Evolutionary conservation across 495 filamentous ascomycete species (phyloP), one percentile per base, ranked within the genome.

Genomic region (Penicillium psychrofluorescens): DNA sequence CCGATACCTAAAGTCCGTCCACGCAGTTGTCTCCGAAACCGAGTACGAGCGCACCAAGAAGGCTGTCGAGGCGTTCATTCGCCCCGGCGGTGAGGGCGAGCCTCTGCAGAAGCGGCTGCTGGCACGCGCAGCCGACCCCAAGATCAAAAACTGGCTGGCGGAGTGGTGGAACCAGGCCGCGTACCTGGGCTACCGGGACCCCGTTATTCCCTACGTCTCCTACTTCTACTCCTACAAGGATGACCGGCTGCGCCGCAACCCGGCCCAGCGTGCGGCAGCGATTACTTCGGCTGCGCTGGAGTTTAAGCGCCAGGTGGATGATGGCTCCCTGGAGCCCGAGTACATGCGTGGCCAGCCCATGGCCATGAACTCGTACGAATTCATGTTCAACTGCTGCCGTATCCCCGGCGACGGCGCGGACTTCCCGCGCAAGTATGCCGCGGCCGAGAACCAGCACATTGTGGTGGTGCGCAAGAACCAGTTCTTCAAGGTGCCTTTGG

Each of bases 191-290:
- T 95, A 95, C 74, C 86, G 91, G 46, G 94, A 96, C 65, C 94
- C 94, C 31, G 87, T 99, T 27, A 86, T 97, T 28, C 94, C 94
- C 44, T 99, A 97, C 62, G 94, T 99, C 51, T 95, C 88, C 62
- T 99, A 99, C 76, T 99, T 99, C 71, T 99, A 99, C 73, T 95
- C 89, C 31, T 91, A 95, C 75, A 80, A 85, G 43, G 94, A 99
- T 63, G 94, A 99, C 62, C 82, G 89, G 40, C 75, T 83, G 56
- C 81, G 91, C 43, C 83, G 89, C 31, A 76, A 95, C 69, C 94
- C 92, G 4, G 85, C 83, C 45, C 91, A 92, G 73, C 85, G 94
- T 45, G 94, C 94, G 11, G 94, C 94, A 1, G 89, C 90, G 36
- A 80, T 99, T 51, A 81, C 86, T 2, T 86, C 85, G 9, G 86